phyloP scores from a whole-genome alignment of 2,329 filamentous ascomycete species.

The Ophiobolus disseminans region DNA sequence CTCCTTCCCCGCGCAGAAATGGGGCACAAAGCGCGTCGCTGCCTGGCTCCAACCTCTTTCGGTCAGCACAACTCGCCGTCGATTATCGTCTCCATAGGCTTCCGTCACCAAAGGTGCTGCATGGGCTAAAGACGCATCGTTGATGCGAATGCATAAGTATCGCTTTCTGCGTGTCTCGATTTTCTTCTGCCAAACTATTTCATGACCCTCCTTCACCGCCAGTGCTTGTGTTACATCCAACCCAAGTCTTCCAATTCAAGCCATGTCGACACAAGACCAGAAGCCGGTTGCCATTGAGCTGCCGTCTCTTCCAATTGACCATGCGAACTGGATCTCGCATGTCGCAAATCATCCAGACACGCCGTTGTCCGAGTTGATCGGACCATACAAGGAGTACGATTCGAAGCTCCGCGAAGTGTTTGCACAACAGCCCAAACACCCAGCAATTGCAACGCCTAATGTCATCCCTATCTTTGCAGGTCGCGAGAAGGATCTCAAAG shows the following conservation, averaged over 20 bases:
- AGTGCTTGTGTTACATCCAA: no score
- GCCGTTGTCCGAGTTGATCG: conserved; percentile 64
- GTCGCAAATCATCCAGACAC: conserved; percentile 62
- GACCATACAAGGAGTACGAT: conserved; percentile 73
- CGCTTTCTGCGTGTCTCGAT: no score
- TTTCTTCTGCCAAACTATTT: no score
- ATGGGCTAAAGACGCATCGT: no score
- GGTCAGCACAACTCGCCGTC: no score
- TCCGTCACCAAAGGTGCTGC: no score
- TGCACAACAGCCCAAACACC: conserved; percentile 70
- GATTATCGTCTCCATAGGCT: no score
- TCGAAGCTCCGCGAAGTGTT: conserved; percentile 70
- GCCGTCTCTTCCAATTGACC: conserved; percentile 48
- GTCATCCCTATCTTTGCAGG: conserved; percentile 70
- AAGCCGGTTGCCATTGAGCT: conserved; percentile 27
- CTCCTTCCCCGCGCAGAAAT: no score
- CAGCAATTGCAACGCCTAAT: conserved; percentile 66
- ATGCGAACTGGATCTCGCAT: conserved; percentile 58
- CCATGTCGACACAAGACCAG: conserved; percentile 17
- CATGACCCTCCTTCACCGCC: no score
- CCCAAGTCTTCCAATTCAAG: conserved; percentile 28
- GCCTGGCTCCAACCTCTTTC: no score
- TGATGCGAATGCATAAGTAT: no score
- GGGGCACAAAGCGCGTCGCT: no score
- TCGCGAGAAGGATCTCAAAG: conserved; percentile 62